Evolutionary conservation across 2,329 filamentous ascomycete genomes (phyloP), one percentile per base, ranked within the genome.

Genomic region (Alternaria tenuissima): DNA sequence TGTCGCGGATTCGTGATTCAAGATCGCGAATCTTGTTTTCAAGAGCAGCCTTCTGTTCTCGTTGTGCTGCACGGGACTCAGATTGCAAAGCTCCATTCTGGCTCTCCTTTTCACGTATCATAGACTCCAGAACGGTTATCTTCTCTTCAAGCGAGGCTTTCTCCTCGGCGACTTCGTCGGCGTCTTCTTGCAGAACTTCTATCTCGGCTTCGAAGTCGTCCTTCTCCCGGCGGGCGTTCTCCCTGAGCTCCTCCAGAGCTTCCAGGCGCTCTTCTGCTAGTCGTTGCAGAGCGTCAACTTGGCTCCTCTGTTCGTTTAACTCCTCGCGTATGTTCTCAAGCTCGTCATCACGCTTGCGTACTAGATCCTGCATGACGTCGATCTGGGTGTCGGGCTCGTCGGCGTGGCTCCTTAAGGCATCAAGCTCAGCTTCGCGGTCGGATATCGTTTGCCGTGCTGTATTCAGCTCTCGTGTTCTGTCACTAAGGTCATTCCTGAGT

Each of bases 91-190:
- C 58, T 4, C 55, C 52, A 52, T 57, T 65, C 52, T 73, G 62
- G 39, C 47, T 68, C 41, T 74, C 74, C 61, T 80, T 81, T 12
- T 82, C 79, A 12, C 76, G 73, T n/a, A 75, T 63, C 64, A 72
- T 67, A 3, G 69, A 67, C 56, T 79, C 76, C 6, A 79, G 70
- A 7, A 75, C 60, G 9, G 81, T 79, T 5, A 86, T 82, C 59
- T 86, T 86, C 53, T 87, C 82, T 69, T 91, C 86, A 1, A 90
- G 78, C 42, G 87, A 81, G 7, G 84, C 82, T 68, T 88, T 89
- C 62, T 82, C 81, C 16, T 78, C 75, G 22, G 77, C 70, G 2
- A 76, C 72, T 18, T 82, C 79, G 32, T 83, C 81, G 7, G 79
- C 73, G 30, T 75, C 76, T 28, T 78, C 76, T 57, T 83, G 80